phyloP scores from a whole-genome alignment of 106 monocot genomes.

The Dioscorea alata region DNA sequence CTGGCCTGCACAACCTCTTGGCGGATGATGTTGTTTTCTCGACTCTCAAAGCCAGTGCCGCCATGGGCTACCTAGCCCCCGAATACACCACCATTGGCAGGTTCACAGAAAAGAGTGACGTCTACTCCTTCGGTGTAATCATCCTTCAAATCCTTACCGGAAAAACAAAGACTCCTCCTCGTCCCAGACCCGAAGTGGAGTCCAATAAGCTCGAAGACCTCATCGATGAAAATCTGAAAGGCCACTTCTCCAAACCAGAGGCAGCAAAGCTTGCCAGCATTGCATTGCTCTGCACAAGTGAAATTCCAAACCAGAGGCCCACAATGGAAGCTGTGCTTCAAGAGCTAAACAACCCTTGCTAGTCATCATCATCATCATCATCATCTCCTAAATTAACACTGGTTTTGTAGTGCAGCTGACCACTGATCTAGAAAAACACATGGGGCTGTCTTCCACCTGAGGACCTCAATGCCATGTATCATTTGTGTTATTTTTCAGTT shows the following conservation, averaged over 20 bases:
- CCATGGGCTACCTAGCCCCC: conserved; percentile 60
- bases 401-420: not conserved
- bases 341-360: conserved; percentile 26
- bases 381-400: not conserved
- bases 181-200: conserved; percentile 22
- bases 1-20: conserved; percentile 65
- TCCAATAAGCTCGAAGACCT: conserved; percentile 42
- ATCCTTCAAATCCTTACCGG: conserved; percentile 59
- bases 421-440: not conserved
- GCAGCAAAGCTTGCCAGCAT: conserved; percentile 49
- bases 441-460: not conserved
- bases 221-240: conserved; percentile 42
- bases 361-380: not conserved
- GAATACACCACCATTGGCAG: conserved; percentile 60
- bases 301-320: conserved; percentile 48
- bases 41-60: conserved; percentile 61
- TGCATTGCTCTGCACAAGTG: conserved; percentile 51
- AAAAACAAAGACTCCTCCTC: conserved; percentile 29
- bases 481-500: not conserved
- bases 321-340: conserved; percentile 44
- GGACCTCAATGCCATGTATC: not conserved
- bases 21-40: conserved; percentile 70
- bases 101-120: conserved; percentile 70
- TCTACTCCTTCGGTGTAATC: conserved; percentile 69
- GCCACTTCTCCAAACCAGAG: conserved; percentile 42